These are phyloP conservation scores for Cladochytrium replicatum DNA, from an alignment of 192 early-diverging fungal genomes.

Conservation along the genomic window DNA sequence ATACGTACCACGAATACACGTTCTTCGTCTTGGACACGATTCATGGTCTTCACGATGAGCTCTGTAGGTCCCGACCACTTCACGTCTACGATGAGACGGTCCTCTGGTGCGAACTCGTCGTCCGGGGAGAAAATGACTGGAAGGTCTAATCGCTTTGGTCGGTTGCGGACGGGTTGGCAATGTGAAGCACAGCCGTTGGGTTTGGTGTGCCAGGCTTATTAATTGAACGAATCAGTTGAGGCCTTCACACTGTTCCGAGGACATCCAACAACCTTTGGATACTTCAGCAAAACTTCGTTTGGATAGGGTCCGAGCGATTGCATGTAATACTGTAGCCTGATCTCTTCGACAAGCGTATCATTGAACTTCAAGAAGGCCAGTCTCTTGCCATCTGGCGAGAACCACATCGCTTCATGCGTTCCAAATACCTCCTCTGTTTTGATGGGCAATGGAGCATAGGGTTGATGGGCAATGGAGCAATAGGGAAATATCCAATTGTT, in stretches of 20 bases:
- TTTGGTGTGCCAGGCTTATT: slow-evolving; percentile 65
- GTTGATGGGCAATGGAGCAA: no score
- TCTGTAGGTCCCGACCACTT: slow-evolving; percentile 60
- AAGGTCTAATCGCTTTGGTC: slow-evolving; percentile 3
- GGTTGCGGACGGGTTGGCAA: slow-evolving; percentile 40
- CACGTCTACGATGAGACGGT: slow-evolving; percentile 72
- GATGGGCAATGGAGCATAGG: no score
- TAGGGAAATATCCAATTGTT: no score
- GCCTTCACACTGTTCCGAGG: no score
- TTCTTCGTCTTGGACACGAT: slow-evolving; percentile 80
- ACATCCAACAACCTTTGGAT: slow-evolving; percentile 61
- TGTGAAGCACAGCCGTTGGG: slow-evolving; percentile 65
- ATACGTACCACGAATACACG: slow-evolving; percentile 62
- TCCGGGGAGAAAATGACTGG: slow-evolving; percentile 35
- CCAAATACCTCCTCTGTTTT: slow-evolving; percentile 79
- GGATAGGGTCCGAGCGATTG: slow-evolving; percentile 56
- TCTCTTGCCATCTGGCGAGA: slow-evolving; percentile 68
- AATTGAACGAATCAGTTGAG: no score
- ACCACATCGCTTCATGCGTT: slow-evolving; percentile 64
- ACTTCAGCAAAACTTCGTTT: slow-evolving; percentile 61
- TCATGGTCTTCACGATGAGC: slow-evolving; percentile 71
- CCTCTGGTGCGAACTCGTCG: slow-evolving; percentile 49
- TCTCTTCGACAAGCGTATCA: slow-evolving; percentile 72
- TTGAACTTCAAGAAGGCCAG: slow-evolving; percentile 81
- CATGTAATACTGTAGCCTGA: slow-evolving; percentile 64